A percentile compares a stretch with the other conserved stretches of the same genome.
phyloP scores from a whole-genome alignment of 306 rosid species.

The Dalbergia cultrata region DNA sequence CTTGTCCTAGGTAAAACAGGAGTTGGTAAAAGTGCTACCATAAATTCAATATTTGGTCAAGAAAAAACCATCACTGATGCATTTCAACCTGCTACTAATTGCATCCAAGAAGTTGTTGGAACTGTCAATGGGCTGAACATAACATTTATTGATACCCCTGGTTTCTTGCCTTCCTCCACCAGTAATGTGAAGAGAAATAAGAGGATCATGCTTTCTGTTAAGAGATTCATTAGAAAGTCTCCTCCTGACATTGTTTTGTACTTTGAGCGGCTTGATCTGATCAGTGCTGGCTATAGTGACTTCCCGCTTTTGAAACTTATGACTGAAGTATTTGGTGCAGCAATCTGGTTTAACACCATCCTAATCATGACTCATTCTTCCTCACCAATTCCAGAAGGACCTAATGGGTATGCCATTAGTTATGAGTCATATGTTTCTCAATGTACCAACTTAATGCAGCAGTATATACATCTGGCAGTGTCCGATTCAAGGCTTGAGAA shows the following conservation, averaged over 20 bases:
- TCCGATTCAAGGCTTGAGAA: conserved; percentile 87
- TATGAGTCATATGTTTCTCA: conserved; percentile 74
- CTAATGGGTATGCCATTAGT: conserved; percentile 67
- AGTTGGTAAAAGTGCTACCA: conserved; percentile 99
- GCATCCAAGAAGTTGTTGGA: conserved; percentile 83
- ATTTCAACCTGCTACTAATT: conserved; percentile 88
- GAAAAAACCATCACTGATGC: conserved; percentile 79
- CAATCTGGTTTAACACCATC: conserved; percentile 94
- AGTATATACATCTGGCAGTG: conserved; percentile 82
- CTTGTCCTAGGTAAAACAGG: conserved; percentile 95
- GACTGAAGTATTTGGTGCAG: conserved; percentile 85
- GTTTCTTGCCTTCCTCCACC: conserved; percentile 72
- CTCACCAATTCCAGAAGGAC: conserved; percentile 85
- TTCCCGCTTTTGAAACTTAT: conserved; percentile 72
- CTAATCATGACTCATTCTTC: conserved; percentile 93
- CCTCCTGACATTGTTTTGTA: conserved; percentile 95
- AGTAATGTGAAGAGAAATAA: conserved; percentile 77
- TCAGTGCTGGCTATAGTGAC: conserved; percentile 60
- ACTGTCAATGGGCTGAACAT: conserved; percentile 73
- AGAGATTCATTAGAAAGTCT: conserved; percentile 79
- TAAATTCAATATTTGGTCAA: conserved; percentile 90
- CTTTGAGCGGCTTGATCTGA: conserved; percentile 86
- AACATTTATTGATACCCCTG: conserved; percentile 91
- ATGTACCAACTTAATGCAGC: conserved; percentile 71
- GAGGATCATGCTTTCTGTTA: conserved; percentile 79